A percentile compares a stretch with the other conserved stretches of the same genome.
Evolutionary conservation across 768 basidiomycete genomes (phyloP).

Genomic region (Russula sp.): DNA sequence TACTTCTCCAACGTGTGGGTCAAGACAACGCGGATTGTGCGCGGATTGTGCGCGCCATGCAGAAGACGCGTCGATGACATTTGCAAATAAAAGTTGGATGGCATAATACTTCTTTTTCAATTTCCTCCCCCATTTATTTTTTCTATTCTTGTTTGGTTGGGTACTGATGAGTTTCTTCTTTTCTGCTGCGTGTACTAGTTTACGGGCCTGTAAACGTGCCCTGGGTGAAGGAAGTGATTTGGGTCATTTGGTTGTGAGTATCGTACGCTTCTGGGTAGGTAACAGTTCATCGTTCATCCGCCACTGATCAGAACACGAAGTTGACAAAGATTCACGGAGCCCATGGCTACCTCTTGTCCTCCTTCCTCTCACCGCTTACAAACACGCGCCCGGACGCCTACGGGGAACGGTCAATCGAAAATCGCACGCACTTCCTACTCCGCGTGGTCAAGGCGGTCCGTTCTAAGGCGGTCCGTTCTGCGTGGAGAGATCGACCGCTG

Average conservation of each 20-base stretch:
- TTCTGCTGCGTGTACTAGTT: constrained; percentile 42
- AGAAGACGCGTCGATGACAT: constrained; percentile 25
- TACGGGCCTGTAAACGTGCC: constrained; percentile 52
- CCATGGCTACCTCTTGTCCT: too few relatives aligned
- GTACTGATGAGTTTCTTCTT: not conserved
- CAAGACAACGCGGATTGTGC: constrained; percentile 30
- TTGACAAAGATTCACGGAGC: too few relatives aligned
- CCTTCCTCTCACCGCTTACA: too few relatives aligned
- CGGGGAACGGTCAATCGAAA: too few relatives aligned
- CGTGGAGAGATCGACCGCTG: constrained; percentile 59
- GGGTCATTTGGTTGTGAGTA: constrained; percentile 54
- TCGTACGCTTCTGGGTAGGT: too few relatives aligned
- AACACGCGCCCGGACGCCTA: too few relatives aligned
- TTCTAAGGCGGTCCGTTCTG: constrained; percentile 48
- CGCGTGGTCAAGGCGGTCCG: constrained; percentile 45
- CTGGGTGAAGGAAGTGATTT: constrained; percentile 45
- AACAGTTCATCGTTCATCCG: too few relatives aligned
- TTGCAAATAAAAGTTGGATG: constrained; percentile 10
- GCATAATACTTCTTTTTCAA: constrained; percentile 1
- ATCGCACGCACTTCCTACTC: constrained; percentile 53
- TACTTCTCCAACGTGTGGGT: too few relatives aligned
- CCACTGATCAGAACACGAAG: constrained; percentile 30
- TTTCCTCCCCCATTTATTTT: not conserved
- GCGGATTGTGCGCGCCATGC: constrained; percentile 29
- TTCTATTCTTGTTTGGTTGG: not conserved